Evolutionary conservation across 2,329 filamentous ascomycete species (phyloP), one percentile per base, ranked within the genome.

Genomic region (Fusarium mundagurra): DNA sequence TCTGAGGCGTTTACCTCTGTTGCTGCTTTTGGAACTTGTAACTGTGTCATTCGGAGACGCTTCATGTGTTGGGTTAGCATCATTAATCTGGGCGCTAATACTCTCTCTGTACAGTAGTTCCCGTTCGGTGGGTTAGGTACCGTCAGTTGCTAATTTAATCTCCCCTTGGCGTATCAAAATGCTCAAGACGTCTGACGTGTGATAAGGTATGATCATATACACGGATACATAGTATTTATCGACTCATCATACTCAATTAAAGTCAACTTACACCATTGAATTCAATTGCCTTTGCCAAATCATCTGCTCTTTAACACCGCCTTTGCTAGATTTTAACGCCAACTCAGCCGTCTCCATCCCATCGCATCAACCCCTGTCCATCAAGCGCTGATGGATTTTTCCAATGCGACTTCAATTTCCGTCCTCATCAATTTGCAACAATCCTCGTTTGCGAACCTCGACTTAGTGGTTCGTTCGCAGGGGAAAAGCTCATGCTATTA

Each of bases 361-460:
- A 57, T 71, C 61, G 43, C 71, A 74, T 65, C 59, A 65, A 60
- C 72, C 72, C 72, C 72, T 74, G 72, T 69, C 33, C 55, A 60
- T 69, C 58, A 71, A 67, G 55, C 60, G 60, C 67, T 54, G 67
- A 60, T 70, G 51, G 47, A 41, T 60, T 70, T 66, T 69, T 60
- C 47, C 53, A 60, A 60, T 70, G 67, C 45, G 51, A 70, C 67
- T 70, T 70, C 60, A 66, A 61, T 75, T 59, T 64, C 43, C 43
- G 31, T 53, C 44, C 57, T 59, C 67, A 57, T 72, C 38, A 62
- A 73, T 71, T 50, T 65, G 53, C 53, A 44, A 51, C 61, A 29
- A 66, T 47, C 43, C 38, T 69, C 53, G 47, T 48, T 47, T 58
- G 54, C 45, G 29, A 63, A 38, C 43, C 44, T 55, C 22, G 24